phyloP scores from a whole-genome alignment of 2,329 filamentous ascomycete species.

The Scedosporium apiospermum region DNA sequence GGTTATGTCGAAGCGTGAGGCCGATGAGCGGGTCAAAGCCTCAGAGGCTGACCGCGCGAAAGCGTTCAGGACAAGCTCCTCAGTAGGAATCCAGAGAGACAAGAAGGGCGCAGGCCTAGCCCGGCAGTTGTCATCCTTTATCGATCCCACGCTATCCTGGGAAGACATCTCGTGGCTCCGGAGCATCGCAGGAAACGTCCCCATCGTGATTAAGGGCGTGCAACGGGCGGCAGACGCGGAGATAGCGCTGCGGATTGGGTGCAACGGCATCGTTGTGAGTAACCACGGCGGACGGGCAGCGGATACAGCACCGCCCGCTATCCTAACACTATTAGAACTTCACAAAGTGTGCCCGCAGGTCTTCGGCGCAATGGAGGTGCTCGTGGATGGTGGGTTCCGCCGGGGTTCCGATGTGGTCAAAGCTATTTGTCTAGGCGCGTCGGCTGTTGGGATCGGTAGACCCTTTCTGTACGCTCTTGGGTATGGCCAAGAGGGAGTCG shows the following conservation, averaged over 20 bases:
- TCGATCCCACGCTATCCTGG: constrained; percentile 28
- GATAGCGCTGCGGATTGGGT: constrained; percentile 24
- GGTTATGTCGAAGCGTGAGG: constrained; percentile 10
- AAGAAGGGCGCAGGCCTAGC: constrained; percentile 7
- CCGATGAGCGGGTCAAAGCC: constrained; percentile 10
- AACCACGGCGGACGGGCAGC: constrained; percentile 33
- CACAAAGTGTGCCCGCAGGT: constrained; percentile 28
- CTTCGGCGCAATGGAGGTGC: constrained; percentile 25
- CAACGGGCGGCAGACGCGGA: constrained; percentile 30
- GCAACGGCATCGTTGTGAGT: constrained; percentile 30
- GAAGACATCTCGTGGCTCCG: constrained; percentile 41
- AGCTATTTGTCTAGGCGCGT: constrained; percentile 30
- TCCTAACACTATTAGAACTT: constrained; percentile 29
- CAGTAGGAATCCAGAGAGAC: not conserved
- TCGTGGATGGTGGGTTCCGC: constrained; percentile 31
- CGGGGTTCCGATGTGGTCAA: constrained; percentile 33
- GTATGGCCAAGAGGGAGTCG: constrained; percentile 36
- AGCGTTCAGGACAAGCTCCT: not conserved
- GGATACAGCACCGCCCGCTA: constrained; percentile 26
- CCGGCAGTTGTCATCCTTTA: constrained; percentile 6
- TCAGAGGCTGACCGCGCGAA: not conserved
- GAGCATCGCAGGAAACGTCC: constrained; percentile 31
- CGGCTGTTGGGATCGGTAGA: constrained; percentile 35
- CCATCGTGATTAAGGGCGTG: constrained; percentile 37
- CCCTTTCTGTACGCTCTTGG: constrained; percentile 30